phyloP scores from a whole-genome alignment of 257 asterid genomes.

The Gentiana dahurica region DNA sequence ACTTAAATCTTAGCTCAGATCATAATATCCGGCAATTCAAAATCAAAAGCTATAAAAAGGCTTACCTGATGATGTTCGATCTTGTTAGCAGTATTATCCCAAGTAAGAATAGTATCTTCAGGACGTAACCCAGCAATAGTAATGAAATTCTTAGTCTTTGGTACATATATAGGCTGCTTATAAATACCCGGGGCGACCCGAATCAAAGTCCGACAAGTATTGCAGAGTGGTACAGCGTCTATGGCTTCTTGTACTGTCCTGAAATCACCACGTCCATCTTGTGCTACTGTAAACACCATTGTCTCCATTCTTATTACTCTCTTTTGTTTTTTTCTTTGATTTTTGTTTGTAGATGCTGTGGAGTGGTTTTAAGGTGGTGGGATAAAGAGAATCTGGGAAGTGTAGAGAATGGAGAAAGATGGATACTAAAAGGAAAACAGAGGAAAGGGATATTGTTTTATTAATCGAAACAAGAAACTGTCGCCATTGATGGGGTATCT shows the following conservation, averaged over 20 bases:
- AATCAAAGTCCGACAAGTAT: slow-evolving; percentile 63
- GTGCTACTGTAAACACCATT: slow-evolving; percentile 51
- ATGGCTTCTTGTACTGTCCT: slow-evolving; percentile 89
- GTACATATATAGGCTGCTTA: slow-evolving; percentile 69
- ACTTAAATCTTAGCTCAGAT: no score
- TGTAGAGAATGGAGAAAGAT: no score
- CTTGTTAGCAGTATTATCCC: slow-evolving; percentile 71
- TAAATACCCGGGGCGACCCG: slow-evolving; percentile 75
- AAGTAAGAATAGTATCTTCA: slow-evolving; percentile 68
- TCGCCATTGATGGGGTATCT: no score
- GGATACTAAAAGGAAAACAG: no score
- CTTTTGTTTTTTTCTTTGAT: no score
- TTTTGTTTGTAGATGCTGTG: no score
- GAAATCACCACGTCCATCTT: slow-evolving; percentile 56
- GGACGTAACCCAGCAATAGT: slow-evolving; percentile 73
- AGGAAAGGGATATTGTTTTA: no score
- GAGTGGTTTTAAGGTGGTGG: no score
- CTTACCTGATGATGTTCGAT: slow-evolving; percentile 82
- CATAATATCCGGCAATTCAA: not conserved
- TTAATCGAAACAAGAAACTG: no score
- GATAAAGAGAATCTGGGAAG: no score
- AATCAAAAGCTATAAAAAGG: not conserved
- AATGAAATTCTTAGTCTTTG: slow-evolving; percentile 79
- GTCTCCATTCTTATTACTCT: slow-evolving; percentile 11
- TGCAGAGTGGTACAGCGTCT: slow-evolving; percentile 70